Evolutionary conservation across 257 asterid genomes (phyloP).

Genomic region (Fraxinus americana): DNA sequence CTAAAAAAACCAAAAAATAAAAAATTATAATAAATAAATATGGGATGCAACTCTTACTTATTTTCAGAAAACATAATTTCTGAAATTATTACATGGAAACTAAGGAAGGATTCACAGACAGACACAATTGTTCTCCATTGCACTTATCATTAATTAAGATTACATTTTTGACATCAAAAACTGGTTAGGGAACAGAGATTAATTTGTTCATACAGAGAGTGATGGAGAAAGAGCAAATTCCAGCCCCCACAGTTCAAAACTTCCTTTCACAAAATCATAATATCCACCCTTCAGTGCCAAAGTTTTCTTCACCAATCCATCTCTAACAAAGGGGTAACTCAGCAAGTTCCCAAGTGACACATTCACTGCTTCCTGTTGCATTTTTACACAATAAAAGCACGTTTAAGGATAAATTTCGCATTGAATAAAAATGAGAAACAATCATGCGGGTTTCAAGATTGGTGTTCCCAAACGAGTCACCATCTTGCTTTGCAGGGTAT

Average conservation of each 20-base stretch:
- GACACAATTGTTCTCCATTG: slow-evolving; percentile 29
- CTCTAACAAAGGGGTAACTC: slow-evolving; percentile 85
- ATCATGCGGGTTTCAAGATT: no score
- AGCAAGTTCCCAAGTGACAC: slow-evolving; percentile 86
- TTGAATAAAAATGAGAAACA: no score
- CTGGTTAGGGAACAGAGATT: slow-evolving; percentile 25
- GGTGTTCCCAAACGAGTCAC: no score
- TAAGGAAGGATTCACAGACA: slow-evolving; percentile 8
- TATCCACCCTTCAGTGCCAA: slow-evolving; percentile 86
- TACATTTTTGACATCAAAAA: slow-evolving; percentile 22
- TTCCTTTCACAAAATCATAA: slow-evolving; percentile 81
- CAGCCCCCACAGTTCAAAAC: slow-evolving; percentile 92
- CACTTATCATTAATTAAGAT: slow-evolving; percentile 33
- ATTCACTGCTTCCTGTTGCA: slow-evolving; percentile 85
- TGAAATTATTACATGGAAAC: slow-evolving; percentile 29
- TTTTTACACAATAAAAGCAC: neutral
- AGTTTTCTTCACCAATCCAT: slow-evolving; percentile 83
- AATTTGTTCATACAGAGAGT: slow-evolving; percentile 75
- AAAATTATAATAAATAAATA: slow-evolving; percentile 43
- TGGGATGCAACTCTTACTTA: slow-evolving; percentile 25
- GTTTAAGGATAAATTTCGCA: no score
- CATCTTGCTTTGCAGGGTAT: no score
- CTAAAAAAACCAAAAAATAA: slow-evolving; percentile 45
- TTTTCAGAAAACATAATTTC: slow-evolving; percentile 13
- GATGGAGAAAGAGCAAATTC: slow-evolving; percentile 74